Conservation (phyloP, 768 basidiomycete species). For the Cyclocybe cylindracea region DNA sequence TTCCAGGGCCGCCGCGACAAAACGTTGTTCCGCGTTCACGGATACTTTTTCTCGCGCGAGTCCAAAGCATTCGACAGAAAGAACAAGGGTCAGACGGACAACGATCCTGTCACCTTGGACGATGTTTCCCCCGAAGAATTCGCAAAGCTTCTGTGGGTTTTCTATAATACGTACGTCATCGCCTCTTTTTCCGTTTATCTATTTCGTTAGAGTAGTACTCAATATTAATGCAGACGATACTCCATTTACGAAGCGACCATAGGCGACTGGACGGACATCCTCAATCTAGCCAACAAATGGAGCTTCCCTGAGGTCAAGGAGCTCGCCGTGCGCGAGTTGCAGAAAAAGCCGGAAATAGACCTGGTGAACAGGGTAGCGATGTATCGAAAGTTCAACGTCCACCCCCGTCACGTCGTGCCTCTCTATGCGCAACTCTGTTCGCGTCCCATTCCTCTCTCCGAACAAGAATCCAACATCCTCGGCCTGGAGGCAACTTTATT, state of each 20-base stretch:
- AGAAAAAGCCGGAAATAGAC: conserved; percentile 44
- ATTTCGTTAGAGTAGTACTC: not conserved
- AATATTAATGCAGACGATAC: conserved; percentile 45
- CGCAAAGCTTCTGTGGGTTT: conserved; percentile 54
- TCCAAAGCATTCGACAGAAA: conserved; percentile 45
- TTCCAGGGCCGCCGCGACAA: not conserved
- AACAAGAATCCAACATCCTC: conserved; percentile 57
- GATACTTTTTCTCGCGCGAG: conserved; percentile 54
- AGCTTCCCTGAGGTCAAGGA: conserved; percentile 54
- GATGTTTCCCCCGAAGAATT: conserved; percentile 40
- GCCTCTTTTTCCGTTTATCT: not conserved
- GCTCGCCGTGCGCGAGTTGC: conserved; percentile 61
- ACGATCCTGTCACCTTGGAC: conserved; percentile 44
- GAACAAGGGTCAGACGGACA: conserved; percentile 39
- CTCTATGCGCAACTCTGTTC: conserved; percentile 57
- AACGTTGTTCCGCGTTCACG: conserved; percentile 45
- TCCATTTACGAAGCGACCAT: conserved; percentile 52
- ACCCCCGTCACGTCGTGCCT: conserved; percentile 48
- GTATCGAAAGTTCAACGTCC: conserved; percentile 54
- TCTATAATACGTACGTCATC: conserved; percentile 42
- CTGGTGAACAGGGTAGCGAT: conserved; percentile 45
- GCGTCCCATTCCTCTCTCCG: conserved; percentile 48
- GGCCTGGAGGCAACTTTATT: conserved; percentile 52
- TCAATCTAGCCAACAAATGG: conserved; percentile 61
- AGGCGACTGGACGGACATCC: conserved; percentile 57